Conservation (phyloP, 495 filamentous ascomycete species). For the Extremus antarcticus region DNA sequence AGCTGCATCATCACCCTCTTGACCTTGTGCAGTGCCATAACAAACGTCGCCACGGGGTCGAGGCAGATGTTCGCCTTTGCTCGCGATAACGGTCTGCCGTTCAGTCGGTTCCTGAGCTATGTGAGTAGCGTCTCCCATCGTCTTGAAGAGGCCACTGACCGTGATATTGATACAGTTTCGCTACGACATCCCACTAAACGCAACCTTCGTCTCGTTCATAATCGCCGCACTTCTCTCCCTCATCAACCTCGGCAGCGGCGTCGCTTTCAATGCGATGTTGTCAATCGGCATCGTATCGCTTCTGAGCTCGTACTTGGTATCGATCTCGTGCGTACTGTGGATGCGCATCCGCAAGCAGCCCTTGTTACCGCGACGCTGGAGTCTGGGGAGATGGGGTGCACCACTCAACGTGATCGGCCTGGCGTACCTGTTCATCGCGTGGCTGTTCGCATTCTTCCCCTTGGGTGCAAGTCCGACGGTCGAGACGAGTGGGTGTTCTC, state of each 20-base stretch:
- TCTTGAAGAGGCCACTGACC: no score
- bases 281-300: slow-evolving; percentile 27
- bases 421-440: no score
- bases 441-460: no score
- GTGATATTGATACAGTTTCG: neutral
- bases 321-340: slow-evolving; percentile 10
- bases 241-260: slow-evolving; percentile 50
- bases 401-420: slow-evolving; percentile 21
- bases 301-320: slow-evolving; percentile 14
- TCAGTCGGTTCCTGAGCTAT: slow-evolving; percentile 4
- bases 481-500: no score
- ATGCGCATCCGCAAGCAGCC: slow-evolving; percentile 1
- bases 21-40: neutral
- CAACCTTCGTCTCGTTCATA: neutral
- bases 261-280: slow-evolving; percentile 46
- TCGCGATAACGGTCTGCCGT: no score
- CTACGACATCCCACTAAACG: slow-evolving; percentile 23
- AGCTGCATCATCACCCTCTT: slow-evolving; percentile 4
- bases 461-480: no score
- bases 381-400: slow-evolving; percentile 4
- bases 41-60: slow-evolving; percentile 7
- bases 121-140: neutral
- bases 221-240: slow-evolving; percentile 33
- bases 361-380: slow-evolving; percentile 6
- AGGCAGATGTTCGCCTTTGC: no score